Evolutionary conservation across 2,329 filamentous ascomycete species (phyloP).

Genomic region (Diaporthe sp.): DNA sequence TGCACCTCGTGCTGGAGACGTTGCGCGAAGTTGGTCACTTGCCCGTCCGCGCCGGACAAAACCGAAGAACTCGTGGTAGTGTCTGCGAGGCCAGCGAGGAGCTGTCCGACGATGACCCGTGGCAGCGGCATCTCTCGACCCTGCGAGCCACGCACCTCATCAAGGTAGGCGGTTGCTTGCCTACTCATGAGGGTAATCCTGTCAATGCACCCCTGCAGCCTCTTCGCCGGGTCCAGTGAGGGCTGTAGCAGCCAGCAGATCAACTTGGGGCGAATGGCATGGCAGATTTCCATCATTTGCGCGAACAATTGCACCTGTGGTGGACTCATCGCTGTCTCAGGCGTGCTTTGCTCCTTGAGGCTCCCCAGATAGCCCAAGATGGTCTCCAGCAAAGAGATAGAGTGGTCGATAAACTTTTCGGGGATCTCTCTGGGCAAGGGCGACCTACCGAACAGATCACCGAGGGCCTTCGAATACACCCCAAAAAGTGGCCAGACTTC

Average conservation of each 20-base stretch:
- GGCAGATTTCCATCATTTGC: slow-evolving; percentile 35
- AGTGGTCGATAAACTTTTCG: slow-evolving; percentile 50
- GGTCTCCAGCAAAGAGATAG: slow-evolving; percentile 52
- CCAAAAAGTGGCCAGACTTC: slow-evolving; percentile 64
- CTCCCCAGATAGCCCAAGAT: slow-evolving; percentile 45
- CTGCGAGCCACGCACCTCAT: background rate
- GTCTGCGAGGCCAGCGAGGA: slow-evolving; percentile 27
- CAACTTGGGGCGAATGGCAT: slow-evolving; percentile 34
- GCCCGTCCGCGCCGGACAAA: slow-evolving; percentile 44
- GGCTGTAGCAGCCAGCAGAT: slow-evolving; percentile 37
- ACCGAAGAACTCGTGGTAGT: background rate
- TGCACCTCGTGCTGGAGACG: slow-evolving; percentile 61
- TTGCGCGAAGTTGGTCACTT: slow-evolving; percentile 57
- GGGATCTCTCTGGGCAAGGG: slow-evolving; percentile 55
- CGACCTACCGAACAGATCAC: slow-evolving; percentile 52
- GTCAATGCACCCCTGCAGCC: slow-evolving; percentile 22
- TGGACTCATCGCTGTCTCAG: slow-evolving; percentile 33
- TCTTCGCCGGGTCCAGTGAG: background rate
- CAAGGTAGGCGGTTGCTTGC: slow-evolving; percentile 23
- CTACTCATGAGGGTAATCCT: slow-evolving; percentile 19
- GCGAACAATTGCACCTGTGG: slow-evolving; percentile 47
- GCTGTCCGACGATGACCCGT: slow-evolving; percentile 12
- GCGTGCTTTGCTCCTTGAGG: slow-evolving; percentile 28
- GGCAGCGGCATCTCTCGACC: slow-evolving; percentile 12
- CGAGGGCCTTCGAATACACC: slow-evolving; percentile 62